Percentiles rank a stretch among this genome's conserved stretches.
Evolutionary conservation across 345 rosid species (phyloP).

Genomic region (Diplotaxis tenuifolia): DNA sequence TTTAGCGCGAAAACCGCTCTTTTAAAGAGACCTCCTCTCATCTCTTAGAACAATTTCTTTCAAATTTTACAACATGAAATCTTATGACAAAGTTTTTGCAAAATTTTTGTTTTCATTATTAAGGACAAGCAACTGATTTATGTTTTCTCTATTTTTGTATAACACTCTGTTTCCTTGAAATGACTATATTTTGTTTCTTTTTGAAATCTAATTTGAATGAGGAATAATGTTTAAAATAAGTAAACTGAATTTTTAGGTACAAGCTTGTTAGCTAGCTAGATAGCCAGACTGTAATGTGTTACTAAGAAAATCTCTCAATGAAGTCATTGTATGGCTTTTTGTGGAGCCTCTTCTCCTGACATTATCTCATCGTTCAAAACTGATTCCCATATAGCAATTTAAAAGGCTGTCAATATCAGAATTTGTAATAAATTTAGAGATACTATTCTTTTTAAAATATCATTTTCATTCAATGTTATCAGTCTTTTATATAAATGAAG

Average conservation of each 20-base stretch:
- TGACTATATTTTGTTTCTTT: slow-evolving; percentile 7
- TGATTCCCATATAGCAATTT: slow-evolving; percentile 16
- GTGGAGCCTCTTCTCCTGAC: slow-evolving; percentile 36
- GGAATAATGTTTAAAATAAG: slow-evolving; percentile 1
- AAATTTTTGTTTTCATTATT: slow-evolving; percentile 12
- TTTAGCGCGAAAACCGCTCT: neutral
- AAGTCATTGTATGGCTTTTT: slow-evolving; percentile 32
- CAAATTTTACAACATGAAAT: slow-evolving; percentile 10
- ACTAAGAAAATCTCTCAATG: slow-evolving; percentile 26
- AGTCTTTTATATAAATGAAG: slow-evolving; percentile 6
- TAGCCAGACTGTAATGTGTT: slow-evolving; percentile 34
- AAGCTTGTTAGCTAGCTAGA: slow-evolving; percentile 26
- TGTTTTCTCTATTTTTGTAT: slow-evolving; percentile 22
- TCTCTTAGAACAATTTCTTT: slow-evolving; percentile 20
- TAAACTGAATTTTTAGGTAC: slow-evolving; percentile 18
- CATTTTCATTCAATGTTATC: neutral
- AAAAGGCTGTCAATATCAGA: slow-evolving; percentile 28
- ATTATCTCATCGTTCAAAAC: slow-evolving; percentile 33
- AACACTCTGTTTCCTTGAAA: slow-evolving; percentile 27
- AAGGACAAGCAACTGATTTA: slow-evolving; percentile 23
- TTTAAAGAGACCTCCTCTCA: neutral
- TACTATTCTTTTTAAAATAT: neutral
- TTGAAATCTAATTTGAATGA: slow-evolving; percentile 8
- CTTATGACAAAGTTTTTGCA: slow-evolving; percentile 21
- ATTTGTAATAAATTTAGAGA: slow-evolving; percentile 12